phyloP scores from a whole-genome alignment of 2,329 filamentous ascomycete genomes.

The Diaporthe batatas region DNA sequence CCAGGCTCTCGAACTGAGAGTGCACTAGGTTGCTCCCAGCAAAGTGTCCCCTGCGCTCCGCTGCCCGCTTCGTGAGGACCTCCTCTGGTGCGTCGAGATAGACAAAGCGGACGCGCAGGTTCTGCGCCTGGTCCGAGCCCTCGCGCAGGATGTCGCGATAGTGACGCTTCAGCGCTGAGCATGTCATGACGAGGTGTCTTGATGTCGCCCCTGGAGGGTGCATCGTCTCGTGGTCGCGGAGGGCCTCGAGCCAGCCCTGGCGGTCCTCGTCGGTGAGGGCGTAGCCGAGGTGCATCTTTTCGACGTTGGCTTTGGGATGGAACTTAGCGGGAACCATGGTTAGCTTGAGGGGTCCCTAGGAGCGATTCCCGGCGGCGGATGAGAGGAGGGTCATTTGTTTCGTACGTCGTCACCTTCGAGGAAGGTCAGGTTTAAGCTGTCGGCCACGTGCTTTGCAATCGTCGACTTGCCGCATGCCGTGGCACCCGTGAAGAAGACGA shows the following conservation, averaged over 20 bases:
- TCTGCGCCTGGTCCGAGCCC: constrained; percentile 67
- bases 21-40: constrained; percentile 82
- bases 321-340: constrained; percentile 55
- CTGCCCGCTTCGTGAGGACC: constrained; percentile 72
- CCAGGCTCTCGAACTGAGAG: constrained; percentile 77
- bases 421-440: constrained; percentile 64
- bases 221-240: constrained; percentile 63
- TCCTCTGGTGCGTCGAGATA: constrained; percentile 76
- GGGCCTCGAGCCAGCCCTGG: constrained; percentile 80
- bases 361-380: fast-evolving
- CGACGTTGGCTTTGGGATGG: constrained; percentile 73
- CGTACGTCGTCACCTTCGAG: constrained; percentile 74
- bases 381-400: constrained; percentile 35
- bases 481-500: constrained; percentile 72
- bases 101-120: constrained; percentile 76
- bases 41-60: constrained; percentile 75
- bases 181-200: constrained; percentile 78
- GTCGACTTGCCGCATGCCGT: constrained; percentile 74
- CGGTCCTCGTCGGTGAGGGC: constrained; percentile 81
- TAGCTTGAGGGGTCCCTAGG: background rate
- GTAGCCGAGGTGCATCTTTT: constrained; percentile 79
- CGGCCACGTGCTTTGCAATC: constrained; percentile 64
- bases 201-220: constrained; percentile 55
- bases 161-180: constrained; percentile 82
- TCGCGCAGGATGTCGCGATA: constrained; percentile 78